phyloP scores from a whole-genome alignment of 257 asterid species.

The Penstemon davidsonii region DNA sequence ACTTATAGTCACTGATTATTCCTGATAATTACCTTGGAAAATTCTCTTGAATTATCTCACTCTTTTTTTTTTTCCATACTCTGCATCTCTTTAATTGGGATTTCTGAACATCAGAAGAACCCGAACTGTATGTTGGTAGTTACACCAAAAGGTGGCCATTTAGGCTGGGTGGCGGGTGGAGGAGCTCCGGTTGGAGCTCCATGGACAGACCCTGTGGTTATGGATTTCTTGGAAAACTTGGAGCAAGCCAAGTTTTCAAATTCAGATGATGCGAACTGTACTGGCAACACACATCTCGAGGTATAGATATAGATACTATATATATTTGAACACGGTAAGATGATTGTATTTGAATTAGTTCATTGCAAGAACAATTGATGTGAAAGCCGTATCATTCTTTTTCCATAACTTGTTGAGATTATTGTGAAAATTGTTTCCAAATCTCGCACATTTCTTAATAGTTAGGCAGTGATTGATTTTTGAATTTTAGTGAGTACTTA shows the following conservation, averaged over 20 bases:
- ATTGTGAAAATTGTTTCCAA: neutral
- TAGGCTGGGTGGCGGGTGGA: constrained; percentile 96
- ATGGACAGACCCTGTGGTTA: constrained; percentile 85
- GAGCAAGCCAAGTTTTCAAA: constrained; percentile 37
- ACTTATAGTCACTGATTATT: neutral
- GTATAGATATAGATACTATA: constrained; percentile 20
- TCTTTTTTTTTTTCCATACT: neutral
- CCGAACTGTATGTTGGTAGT: constrained; percentile 76
- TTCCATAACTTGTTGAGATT: neutral
- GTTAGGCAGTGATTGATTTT: too few relatives aligned
- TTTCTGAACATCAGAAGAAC: constrained; percentile 56
- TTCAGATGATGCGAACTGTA: constrained; percentile 11
- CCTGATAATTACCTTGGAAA: neutral
- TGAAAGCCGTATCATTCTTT: constrained; percentile 3
- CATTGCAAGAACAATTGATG: neutral
- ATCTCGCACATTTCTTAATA: neutral
- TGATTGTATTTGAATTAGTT: neutral
- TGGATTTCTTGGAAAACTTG: constrained; percentile 84
- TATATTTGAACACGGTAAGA: neutral
- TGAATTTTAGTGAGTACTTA: too few relatives aligned
- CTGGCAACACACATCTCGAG: constrained; percentile 33
- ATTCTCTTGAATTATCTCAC: constrained; percentile 9
- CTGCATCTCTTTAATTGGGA: neutral
- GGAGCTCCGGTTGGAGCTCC: constrained; percentile 87
- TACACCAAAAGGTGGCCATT: constrained; percentile 95